Percentiles rank a stretch among this genome's conserved stretches.
phyloP scores from a whole-genome alignment of 1,139 yeast genomes.

The Pichia sp. region DNA sequence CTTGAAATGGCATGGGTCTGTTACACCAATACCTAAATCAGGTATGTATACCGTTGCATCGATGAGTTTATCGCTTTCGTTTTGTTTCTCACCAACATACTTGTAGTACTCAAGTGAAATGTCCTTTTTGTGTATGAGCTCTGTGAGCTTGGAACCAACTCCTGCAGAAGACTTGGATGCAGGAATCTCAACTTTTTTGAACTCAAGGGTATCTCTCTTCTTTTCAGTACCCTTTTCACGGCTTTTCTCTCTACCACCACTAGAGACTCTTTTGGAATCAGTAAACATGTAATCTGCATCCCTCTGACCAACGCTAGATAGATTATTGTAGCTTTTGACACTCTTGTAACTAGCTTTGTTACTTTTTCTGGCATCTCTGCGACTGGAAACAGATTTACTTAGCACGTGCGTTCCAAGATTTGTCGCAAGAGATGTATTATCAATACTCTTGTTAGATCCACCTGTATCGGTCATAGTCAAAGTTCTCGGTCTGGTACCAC shows the following conservation, averaged over 20 bases:
- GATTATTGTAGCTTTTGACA: slow-evolving; percentile 6
- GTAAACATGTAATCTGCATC: too few relatives aligned
- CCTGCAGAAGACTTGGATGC: too few relatives aligned
- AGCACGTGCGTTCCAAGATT: too few relatives aligned
- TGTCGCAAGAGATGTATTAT: too few relatives aligned
- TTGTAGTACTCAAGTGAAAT: slow-evolving; percentile 50
- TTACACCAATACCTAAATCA: slow-evolving; percentile 21
- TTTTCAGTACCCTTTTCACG: too few relatives aligned
- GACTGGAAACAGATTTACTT: too few relatives aligned
- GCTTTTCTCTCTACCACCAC: too few relatives aligned
- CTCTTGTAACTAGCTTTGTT: neutral
- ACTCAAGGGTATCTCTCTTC: too few relatives aligned
- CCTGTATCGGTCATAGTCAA: neutral
- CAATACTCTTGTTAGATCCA: neutral
- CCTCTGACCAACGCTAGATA: too few relatives aligned
- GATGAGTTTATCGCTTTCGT: slow-evolving; percentile 23
- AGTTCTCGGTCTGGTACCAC: neutral
- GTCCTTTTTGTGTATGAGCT: slow-evolving; percentile 34
- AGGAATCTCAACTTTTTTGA: too few relatives aligned
- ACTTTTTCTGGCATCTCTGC: too few relatives aligned
- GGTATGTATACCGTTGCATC: slow-evolving; percentile 29
- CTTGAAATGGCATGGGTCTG: slow-evolving; percentile 17
- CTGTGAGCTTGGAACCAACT: slow-evolving; percentile 34
- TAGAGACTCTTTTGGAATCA: too few relatives aligned
- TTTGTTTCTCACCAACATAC: slow-evolving; percentile 35